A percentile compares a stretch with the other conserved stretches of the same genome.
Evolutionary conservation across 306 rosid genomes (phyloP).

Genomic region (Citrullus amarus): DNA sequence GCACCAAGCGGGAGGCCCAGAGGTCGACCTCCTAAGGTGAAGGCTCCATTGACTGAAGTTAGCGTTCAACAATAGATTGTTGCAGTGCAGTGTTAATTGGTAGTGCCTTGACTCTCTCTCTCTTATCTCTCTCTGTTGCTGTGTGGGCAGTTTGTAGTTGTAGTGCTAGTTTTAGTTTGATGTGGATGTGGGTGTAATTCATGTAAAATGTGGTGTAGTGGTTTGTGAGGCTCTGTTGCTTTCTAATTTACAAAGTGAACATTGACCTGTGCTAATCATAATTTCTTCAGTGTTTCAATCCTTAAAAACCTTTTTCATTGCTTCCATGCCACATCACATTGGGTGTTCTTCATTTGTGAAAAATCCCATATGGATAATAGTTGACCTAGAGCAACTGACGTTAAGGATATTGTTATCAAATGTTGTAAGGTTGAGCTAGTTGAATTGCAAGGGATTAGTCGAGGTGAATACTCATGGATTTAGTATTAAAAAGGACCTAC

Average conservation of each 20-base stretch:
- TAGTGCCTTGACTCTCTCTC: not conserved
- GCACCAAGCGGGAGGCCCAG: slow-evolving; percentile 37
- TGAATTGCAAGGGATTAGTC: not conserved
- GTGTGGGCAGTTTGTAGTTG: slow-evolving; percentile 6
- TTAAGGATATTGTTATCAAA: not conserved
- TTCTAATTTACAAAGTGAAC: slow-evolving; percentile 11
- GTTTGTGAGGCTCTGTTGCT: slow-evolving; percentile 21
- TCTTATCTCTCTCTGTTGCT: slow-evolving; percentile 6
- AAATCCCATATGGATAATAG: not conserved
- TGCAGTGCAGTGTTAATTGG: slow-evolving; percentile 7
- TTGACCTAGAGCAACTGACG: not conserved
- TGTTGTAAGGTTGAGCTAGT: not conserved
- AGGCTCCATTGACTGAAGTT: slow-evolving; percentile 46
- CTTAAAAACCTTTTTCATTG: not conserved
- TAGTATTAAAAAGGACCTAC: not conserved
- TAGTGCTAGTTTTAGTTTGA: slow-evolving; percentile 17
- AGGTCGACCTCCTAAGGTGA: slow-evolving; percentile 81
- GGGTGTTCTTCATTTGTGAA: not conserved
- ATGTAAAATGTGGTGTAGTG: slow-evolving; percentile 36
- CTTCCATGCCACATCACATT: not conserved
- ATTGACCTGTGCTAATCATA: slow-evolving; percentile 7
- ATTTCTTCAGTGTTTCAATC: not conserved
- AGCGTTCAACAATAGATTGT: slow-evolving; percentile 36
- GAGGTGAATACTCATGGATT: not conserved
- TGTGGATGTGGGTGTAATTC: slow-evolving; percentile 12